Evolutionary conservation across 2,329 filamentous ascomycete genomes (phyloP), one percentile per base, ranked within the genome.

Genomic region (Trichocomaceae sp.): DNA sequence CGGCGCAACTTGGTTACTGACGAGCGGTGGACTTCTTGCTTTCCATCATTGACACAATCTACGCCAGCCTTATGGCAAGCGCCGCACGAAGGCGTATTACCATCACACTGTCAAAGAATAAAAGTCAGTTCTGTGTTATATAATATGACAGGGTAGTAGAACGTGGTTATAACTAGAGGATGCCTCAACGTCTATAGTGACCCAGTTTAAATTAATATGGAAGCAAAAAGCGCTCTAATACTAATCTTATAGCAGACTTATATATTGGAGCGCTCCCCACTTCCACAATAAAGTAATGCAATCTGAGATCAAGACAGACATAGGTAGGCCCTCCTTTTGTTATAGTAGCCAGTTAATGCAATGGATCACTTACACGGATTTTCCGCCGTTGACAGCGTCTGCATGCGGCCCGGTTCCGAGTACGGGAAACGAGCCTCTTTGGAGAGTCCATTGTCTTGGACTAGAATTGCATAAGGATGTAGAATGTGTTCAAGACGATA

Each of bases 321-420:
- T 1, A 15, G 17, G n/a, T n/a, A n/a, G 45, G 2, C 2, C 17
- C 22, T 23, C 13, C 47, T 29, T 29, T 35, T 33, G 29, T 4
- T 7, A 49, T 49, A 29, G 29, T 49, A 29, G 29, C 23, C 31
- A 15, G 31, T 47, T 37, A 17, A 29, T 7, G 6, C 35, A 22
- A 23, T 39, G 19, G 47, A 23, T 49, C 42, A 58, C 69, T 22
- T 66, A 76, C 75, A 46, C 72, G 72, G 61, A 79, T 79, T 64
- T 80, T 80, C 23, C 77, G 69, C 42, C 74, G 67, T 57, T 80
- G 77, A 54, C 77, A 80, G 10, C 67, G 64, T 23, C 60, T 61
- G 41, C 67, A 69, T 9, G 67, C 66, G 59, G 60, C 69, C 52
- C 58, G 68, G 57, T 63, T 70, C 61, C 60, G 69, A 62, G 52